phyloP scores from a whole-genome alignment of 179 eudicot genomes.

The Nepenthes alata region DNA sequence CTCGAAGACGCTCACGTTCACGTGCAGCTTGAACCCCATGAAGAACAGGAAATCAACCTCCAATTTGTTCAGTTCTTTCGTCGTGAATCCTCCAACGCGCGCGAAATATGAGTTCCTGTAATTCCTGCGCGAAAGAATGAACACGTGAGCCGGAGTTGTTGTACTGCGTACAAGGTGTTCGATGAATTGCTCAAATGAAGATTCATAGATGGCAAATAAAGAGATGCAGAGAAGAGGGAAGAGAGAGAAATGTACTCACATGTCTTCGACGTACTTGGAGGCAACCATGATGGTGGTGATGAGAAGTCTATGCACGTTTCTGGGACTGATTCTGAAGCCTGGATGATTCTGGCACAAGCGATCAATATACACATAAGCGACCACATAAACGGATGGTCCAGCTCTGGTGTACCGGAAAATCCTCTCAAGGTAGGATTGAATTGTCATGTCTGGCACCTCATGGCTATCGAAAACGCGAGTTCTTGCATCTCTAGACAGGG shows the following conservation, averaged over 20 bases:
- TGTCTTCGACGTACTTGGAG: constrained; percentile 90
- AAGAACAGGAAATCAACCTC: constrained; percentile 76
- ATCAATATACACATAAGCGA: constrained; percentile 86
- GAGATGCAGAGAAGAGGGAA: background rate
- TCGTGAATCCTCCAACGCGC: constrained; percentile 72
- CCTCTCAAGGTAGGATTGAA: constrained; percentile 71
- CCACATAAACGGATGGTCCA: constrained; percentile 77
- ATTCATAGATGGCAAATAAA: background rate
- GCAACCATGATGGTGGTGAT: constrained; percentile 92
- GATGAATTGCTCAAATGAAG: background rate
- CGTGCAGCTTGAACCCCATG: constrained; percentile 80
- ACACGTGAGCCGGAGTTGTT: background rate
- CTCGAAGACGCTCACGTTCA: constrained; percentile 88
- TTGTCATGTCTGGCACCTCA: constrained; percentile 79
- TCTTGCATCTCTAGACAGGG: constrained; percentile 22
- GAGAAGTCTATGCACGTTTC: constrained; percentile 84
- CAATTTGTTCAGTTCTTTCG: constrained; percentile 66
- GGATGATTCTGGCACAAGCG: constrained; percentile 58
- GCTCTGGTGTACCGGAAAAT: constrained; percentile 73
- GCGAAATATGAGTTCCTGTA: constrained; percentile 87
- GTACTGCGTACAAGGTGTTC: background rate
- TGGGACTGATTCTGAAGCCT: constrained; percentile 44
- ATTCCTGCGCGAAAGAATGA: constrained; percentile 41
- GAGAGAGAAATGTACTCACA: constrained; percentile 38
- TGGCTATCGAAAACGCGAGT: constrained; percentile 49